These are phyloP conservation scores for Garcia nutans DNA, from an alignment of 345 rosid species.

Conservation along the genomic window DNA sequence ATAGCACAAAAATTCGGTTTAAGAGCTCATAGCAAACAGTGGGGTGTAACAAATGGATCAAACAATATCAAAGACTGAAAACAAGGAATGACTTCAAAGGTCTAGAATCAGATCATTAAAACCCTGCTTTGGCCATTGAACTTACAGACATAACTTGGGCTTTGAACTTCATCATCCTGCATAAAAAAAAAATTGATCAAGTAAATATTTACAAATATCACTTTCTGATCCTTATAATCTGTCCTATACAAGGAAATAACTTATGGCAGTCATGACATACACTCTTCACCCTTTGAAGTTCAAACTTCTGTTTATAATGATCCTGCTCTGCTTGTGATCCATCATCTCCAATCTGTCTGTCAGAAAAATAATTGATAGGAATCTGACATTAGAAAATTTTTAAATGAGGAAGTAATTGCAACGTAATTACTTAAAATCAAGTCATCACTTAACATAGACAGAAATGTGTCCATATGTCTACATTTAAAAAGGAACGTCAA, in stretches of 20 bases:
- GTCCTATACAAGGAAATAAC: slow-evolving; percentile 19
- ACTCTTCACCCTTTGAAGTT: slow-evolving; percentile 33
- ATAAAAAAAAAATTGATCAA: slow-evolving; percentile 22
- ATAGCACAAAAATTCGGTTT: not conserved
- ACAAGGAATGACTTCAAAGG: not conserved
- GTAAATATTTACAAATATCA: slow-evolving; percentile 18
- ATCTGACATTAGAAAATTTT: slow-evolving; percentile 13
- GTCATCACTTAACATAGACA: not conserved
- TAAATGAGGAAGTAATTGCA: slow-evolving; percentile 1
- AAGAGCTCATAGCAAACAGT: not conserved
- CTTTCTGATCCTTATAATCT: slow-evolving; percentile 3
- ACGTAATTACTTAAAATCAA: not conserved
- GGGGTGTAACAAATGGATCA: not conserved
- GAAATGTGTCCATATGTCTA: not conserved
- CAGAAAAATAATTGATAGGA: slow-evolving; percentile 39
- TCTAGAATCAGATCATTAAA: not conserved
- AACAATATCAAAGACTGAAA: not conserved
- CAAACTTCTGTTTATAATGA: slow-evolving; percentile 25
- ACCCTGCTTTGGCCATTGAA: slow-evolving; percentile 18
- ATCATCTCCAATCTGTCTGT: slow-evolving; percentile 53
- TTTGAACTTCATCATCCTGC: slow-evolving; percentile 56
- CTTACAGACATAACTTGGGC: slow-evolving; percentile 49
- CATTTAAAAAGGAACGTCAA: not conserved
- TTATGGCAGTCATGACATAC: slow-evolving; percentile 32
- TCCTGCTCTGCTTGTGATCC: slow-evolving; percentile 27